Base-by-base conservation (phyloP, 768 basidiomycete genomes). In the Grammothele lineata region DNA sequence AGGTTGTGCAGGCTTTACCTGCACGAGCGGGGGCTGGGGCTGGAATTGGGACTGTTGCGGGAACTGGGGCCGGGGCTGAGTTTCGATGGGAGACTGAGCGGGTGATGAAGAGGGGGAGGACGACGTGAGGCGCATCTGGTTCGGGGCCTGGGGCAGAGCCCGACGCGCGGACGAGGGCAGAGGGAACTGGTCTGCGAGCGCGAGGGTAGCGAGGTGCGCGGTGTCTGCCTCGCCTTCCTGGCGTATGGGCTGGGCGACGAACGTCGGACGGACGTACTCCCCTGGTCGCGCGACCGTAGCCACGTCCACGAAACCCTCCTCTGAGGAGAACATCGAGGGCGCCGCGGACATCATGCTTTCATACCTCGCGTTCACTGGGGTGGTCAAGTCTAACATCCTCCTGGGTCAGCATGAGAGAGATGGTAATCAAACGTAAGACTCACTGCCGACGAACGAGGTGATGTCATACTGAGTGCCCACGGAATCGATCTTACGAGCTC, bases 361-460 rank as follows among this genome's bases (percentile, higher is more conserved):
- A 14, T 30, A 30, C 40, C 50, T 56, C 30, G 49, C 45, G 34
- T 47, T 51, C 12, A 45, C 53, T 1, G 67, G 69, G 15, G 61
- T 57, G 3, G 69, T 66, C 40, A 73, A 38, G 50, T 63, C 73
- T 75, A 36, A 21, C 24, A 22, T 17, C 41, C 9, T 2, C 17
- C 22, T 10, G 23, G 25, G 44, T 27, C 32, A 56, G 37, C 22
- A 32, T 4, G 18, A n/a, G 2, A 27, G 3, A 32, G 12, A 22
- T 26, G n/a, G 17, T 40, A 8, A 32, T 4, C 26, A 54, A 32
- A 42, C 9, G 9, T 4, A 33, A 7, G 10, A 54, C 74, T 48
- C 47, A 75, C 76, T 62, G 35, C 66, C 79, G 53, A 87, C 84
- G 58, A 87, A 87, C 1, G 85, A 87, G 14, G 85, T 87, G 17